Base-by-base conservation (phyloP, 352 stramenopile genomes). In the Lagenidium giganteum region DNA sequence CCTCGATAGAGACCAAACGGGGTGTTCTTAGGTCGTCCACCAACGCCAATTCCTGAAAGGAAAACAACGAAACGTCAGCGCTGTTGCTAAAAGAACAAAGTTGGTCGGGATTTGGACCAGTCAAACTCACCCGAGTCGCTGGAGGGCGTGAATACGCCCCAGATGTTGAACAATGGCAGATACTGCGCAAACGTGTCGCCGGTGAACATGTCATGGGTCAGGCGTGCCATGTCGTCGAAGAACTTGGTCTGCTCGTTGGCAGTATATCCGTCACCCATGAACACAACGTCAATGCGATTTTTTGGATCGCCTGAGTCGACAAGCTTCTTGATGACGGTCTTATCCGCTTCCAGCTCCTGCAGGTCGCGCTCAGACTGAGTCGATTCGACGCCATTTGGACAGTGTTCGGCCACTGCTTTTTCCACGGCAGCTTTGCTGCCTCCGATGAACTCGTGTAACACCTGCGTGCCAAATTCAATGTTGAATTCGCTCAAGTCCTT, bases 191-290 rank as follows among this genome's bases (percentile, higher is more conserved):
- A n/a, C n/a, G n/a, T n/a, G n/a, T n/a, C n/a, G 33, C 54, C 54
- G 11, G 47, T 55, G 34, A 70, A 70, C 56, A 70, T 69, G 27
- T 75, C 64, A 42, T 51, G 21, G 5, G 53, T 70, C 31, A 75
- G 38, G 1, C 60, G 60, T 27, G 54, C 3, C 2, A 71, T 67
- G 54, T 75, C 64, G 25, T 51, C 45, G 25, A 60, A 66, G 51
- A 75, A 75, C 12, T 29, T 29, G 18, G 37, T 31, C 20, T 51
- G 25, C 29, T 75, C 60, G 21, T 9, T 16, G 8, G 29, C 17
- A 3, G 59, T 70, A 58, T 75, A 75, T 9, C 60, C 64, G 36
- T 75, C 64, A 24, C 54, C 52, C 57, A 75, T 69, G 42, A 75
- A 75, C 13, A 75, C 59, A 9, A 75, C 51, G 37, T 69, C 62